phyloP scores from a whole-genome alignment of 2,329 filamentous ascomycete species.

The Fusarium buharicum region DNA sequence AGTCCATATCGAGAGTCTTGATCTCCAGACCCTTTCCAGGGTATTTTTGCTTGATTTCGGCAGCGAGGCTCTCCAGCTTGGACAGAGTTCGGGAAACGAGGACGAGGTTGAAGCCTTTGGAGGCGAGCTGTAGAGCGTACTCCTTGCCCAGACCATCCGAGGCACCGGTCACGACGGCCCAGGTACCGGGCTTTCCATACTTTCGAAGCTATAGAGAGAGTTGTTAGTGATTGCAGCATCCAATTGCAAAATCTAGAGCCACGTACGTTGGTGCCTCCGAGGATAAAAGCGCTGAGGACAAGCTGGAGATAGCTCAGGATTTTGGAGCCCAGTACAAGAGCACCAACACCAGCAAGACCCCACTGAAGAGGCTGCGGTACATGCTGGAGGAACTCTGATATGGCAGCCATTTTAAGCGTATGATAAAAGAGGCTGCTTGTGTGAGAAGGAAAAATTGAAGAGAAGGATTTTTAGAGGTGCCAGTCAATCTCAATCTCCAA shows the following conservation, averaged over 20 bases:
- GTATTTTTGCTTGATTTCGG: constrained; percentile 79
- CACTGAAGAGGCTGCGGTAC: constrained; percentile 60
- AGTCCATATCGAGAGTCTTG: constrained; percentile 91
- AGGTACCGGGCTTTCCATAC: constrained; percentile 91
- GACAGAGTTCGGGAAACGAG: constrained; percentile 95
- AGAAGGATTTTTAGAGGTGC: neutral
- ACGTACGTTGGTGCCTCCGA: constrained; percentile 71
- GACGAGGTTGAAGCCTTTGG: constrained; percentile 92
- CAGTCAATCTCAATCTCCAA: constrained; percentile 1
- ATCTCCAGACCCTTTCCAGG: constrained; percentile 70
- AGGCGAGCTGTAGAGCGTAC: constrained; percentile 88
- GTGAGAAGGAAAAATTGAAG: neutral
- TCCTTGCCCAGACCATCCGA: constrained; percentile 98
- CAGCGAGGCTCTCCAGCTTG: constrained; percentile 82
- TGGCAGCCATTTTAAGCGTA: constrained; percentile 44
- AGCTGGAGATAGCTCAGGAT: constrained; percentile 69
- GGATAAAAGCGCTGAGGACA: constrained; percentile 73
- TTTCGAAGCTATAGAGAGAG: constrained; percentile 73
- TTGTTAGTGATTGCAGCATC: neutral
- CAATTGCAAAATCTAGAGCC: neutral
- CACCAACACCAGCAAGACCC: constrained; percentile 64
- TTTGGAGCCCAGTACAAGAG: constrained; percentile 66
- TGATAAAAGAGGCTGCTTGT: neutral
- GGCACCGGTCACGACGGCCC: constrained; percentile 94
- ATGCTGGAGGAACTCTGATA: constrained; percentile 43